Evolutionary conservation across 495 filamentous ascomycete species (phyloP), one percentile per base, ranked within the genome.

Genomic region (Hyaloscypha bicolor): DNA sequence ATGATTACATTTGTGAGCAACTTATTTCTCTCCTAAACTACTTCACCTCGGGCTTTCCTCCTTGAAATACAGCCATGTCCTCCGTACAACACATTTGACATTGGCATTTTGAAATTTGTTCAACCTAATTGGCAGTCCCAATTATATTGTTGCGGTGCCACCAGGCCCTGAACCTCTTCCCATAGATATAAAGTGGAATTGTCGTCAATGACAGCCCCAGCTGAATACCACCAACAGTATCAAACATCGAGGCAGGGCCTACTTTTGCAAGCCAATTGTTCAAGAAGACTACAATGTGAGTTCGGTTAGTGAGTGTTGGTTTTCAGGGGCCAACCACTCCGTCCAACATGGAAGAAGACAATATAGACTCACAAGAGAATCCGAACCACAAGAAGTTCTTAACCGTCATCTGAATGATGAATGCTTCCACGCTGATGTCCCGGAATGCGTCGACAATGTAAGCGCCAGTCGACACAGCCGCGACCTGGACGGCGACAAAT

Each of bases 181-280:
- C 42, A 19, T 11, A 97, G 22, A 97, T 91, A 73, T 97, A 97
- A 89, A 97, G 91, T 3, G 94, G 94, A 62, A 96, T 92, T 4
- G 93, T 90, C 63, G 83, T 87, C 11, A 90, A 65, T 57, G 95
- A 75, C 65, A 86, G 83, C 32, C 85, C 88, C 5, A 97, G 75
- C 78, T 96, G 93, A 29, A 96, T 93, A 29, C 90, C 85, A 16
- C 93, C 94, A 57, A 96, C 85, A 52, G 86, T 89, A 51, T 94
- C 71, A 71, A 91, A 97, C 0, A 94, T 90, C 3, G 79, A 85
- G 78, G 89, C 91, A 2, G 89, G 80, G 0, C 93, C 93, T 56
- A 92, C 86, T 12, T 76, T 73, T 29, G 90, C 82, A 9, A 97
- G 79, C 93, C 93, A 97, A 51, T 84, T 82, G 4, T 93, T 93